Percentiles rank a stretch among this genome's conserved stretches.
These are phyloP conservation scores for Colletotrichum liriopes DNA, from an alignment of 2,329 filamentous ascomycete genomes.

Conservation along the genomic window DNA sequence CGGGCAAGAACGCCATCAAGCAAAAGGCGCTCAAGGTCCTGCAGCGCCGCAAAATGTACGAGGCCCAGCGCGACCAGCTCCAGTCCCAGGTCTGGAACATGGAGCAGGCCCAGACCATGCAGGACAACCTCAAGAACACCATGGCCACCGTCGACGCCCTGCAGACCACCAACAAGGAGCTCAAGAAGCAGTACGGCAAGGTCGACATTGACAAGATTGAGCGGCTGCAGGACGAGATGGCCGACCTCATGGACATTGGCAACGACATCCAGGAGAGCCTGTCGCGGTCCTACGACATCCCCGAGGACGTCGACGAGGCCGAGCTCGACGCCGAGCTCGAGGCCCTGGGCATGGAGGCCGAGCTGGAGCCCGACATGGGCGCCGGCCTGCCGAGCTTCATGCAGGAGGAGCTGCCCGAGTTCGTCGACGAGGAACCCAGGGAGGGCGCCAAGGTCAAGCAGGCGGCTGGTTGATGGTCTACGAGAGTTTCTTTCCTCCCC, in stretches of 20 bases:
- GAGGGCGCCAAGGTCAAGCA: slow-evolving; percentile 87
- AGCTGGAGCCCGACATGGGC: slow-evolving; percentile 81
- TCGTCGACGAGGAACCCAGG: slow-evolving; percentile 91
- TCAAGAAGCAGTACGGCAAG: slow-evolving; percentile 96
- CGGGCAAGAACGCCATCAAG: slow-evolving; percentile 92
- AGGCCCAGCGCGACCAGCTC: slow-evolving; percentile 92
- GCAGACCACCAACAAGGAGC: slow-evolving; percentile 95
- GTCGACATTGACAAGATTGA: slow-evolving; percentile 98
- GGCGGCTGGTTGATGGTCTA: slow-evolving; percentile 66
- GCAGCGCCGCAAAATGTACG: slow-evolving; percentile 94
- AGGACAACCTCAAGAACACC: slow-evolving; percentile 97
- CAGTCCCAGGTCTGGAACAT: slow-evolving; percentile 98
- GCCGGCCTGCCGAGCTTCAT: slow-evolving; percentile 84
- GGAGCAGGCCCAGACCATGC: slow-evolving; percentile 98
- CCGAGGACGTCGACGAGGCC: slow-evolving; percentile 96
- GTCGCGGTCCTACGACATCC: slow-evolving; percentile 91
- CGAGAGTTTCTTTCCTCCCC: neutral
- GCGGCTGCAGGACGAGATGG: slow-evolving; percentile 98
- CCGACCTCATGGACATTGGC: slow-evolving; percentile 95
- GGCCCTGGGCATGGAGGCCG: slow-evolving; percentile 93
- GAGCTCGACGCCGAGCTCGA: slow-evolving; percentile 97
- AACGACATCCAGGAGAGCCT: slow-evolving; percentile 99
- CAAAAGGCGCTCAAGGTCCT: slow-evolving; percentile 95
- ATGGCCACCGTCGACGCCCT: slow-evolving; percentile 99
- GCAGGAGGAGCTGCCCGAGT: slow-evolving; percentile 89